Evolutionary conservation across 2,329 filamentous ascomycete species (phyloP).

Genomic region (Talaromyces sp.): DNA sequence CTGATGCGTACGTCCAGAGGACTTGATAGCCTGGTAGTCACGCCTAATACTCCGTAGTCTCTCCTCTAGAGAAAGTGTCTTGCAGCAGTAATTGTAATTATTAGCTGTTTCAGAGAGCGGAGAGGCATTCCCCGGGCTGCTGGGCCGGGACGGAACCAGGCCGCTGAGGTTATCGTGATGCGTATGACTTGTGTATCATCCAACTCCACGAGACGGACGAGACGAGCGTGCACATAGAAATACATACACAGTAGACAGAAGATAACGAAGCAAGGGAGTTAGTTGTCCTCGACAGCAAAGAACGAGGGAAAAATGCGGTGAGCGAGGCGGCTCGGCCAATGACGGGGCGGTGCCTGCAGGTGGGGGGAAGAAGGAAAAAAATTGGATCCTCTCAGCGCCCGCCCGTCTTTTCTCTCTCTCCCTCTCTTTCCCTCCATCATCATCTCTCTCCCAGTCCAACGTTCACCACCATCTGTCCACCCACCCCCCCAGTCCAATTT

Average conservation of each 20-base stretch:
- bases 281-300: not conserved
- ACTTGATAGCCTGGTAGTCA: too few species aligned
- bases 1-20: too few species aligned
- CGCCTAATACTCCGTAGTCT: too few species aligned
- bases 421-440: conserved; percentile 11
- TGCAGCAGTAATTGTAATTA: too few species aligned
- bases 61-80: too few species aligned
- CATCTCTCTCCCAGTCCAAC: conserved; percentile 10
- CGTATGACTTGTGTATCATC: too few species aligned
- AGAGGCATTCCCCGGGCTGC: not conserved
- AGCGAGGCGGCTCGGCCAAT: conserved; percentile 4
- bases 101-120: too few species aligned
- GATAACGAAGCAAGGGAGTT: not conserved
- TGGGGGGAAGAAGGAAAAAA: not conserved
- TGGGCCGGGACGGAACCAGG: not conserved
- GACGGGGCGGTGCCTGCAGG: conserved; percentile 18
- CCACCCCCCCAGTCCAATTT: conserved; percentile 15
- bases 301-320: conserved; percentile 12
- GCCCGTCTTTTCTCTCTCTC: conserved; percentile 9
- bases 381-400: not conserved
- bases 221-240: too few species aligned
- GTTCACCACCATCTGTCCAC: conserved; percentile 16
- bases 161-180: too few species aligned
- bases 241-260: not conserved
- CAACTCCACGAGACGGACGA: too few species aligned